Evolutionary conservation across 768 basidiomycete genomes (phyloP).

Genomic region (Gyrodon lividus): DNA sequence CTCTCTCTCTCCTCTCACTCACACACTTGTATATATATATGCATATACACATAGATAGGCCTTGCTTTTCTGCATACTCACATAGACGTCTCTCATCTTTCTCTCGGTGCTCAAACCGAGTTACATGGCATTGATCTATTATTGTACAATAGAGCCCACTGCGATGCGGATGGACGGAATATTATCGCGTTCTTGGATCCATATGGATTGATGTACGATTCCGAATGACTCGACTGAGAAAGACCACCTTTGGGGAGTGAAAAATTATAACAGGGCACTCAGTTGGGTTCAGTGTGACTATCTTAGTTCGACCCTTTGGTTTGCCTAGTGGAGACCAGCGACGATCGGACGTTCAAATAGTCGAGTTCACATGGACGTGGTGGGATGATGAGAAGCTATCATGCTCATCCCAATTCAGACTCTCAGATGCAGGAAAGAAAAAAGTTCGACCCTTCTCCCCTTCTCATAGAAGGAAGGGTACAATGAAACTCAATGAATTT

Average conservation of each 20-base stretch:
- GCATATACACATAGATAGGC: slow-evolving; percentile 37
- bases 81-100: slow-evolving; percentile 27
- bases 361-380: background rate
- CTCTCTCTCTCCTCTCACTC: slow-evolving; percentile 22
- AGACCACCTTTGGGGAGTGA: too few species aligned
- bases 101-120: slow-evolving; percentile 16
- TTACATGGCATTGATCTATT: slow-evolving; percentile 37
- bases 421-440: background rate
- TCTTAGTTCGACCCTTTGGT: too few species aligned
- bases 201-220: background rate
- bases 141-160: slow-evolving; percentile 33
- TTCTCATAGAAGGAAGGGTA: background rate
- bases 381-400: background rate
- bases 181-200: slow-evolving; percentile 29
- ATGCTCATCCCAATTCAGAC: background rate
- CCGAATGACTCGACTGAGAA: background rate
- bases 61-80: slow-evolving; percentile 22
- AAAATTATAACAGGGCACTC: too few species aligned
- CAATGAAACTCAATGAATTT: background rate
- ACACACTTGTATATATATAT: slow-evolving; percentile 37
- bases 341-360: background rate
- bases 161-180: slow-evolving; percentile 32
- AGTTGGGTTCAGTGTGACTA: too few species aligned
- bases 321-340: too few species aligned
- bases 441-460: background rate